These are phyloP conservation scores for Komagataella mondaviorum DNA, from an alignment of 805 yeast species.

Conservation along the genomic window DNA sequence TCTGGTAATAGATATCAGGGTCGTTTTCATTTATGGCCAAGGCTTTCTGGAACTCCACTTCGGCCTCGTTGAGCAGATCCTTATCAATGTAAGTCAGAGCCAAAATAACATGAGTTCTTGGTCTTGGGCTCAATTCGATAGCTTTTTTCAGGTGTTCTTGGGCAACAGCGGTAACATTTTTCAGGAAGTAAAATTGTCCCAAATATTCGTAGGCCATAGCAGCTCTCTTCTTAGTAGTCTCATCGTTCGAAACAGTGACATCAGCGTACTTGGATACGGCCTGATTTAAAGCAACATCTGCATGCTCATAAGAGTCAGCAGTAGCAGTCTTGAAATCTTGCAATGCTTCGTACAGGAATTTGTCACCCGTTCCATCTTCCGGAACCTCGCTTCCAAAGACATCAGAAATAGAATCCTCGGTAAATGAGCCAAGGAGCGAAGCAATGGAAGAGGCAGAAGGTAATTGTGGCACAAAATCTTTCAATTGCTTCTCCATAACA, in stretches of 20 bases:
- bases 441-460: slow-evolving; percentile 78
- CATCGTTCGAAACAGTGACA: slow-evolving; percentile 15
- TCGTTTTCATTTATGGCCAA: slow-evolving; percentile 50
- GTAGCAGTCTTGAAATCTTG: slow-evolving; percentile 32
- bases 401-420: slow-evolving; percentile 34
- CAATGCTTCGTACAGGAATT: slow-evolving; percentile 52
- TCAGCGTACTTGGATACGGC: slow-evolving; percentile 32
- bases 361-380: slow-evolving; percentile 46
- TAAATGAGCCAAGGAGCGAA: slow-evolving; percentile 83
- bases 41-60: slow-evolving; percentile 59
- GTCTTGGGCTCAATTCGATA: slow-evolving; percentile 55
- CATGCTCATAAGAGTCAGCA: slow-evolving; percentile 46
- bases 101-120: slow-evolving; percentile 70
- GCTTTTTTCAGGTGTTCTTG: slow-evolving; percentile 52
- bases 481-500: slow-evolving; percentile 48
- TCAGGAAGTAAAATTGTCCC: slow-evolving; percentile 76
- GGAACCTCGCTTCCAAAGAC: slow-evolving; percentile 29
- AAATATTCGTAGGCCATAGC: slow-evolving; percentile 74
- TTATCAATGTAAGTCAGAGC: slow-evolving; percentile 78
- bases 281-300: slow-evolving; percentile 43
- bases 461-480: slow-evolving; percentile 36
- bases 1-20: slow-evolving; percentile 84
- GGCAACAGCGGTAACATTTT: slow-evolving; percentile 57
- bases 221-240: slow-evolving; percentile 25
- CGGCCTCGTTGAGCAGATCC: slow-evolving; percentile 46